These are phyloP conservation scores for Venturia oleaginea DNA, from an alignment of 2,329 filamentous ascomycete genomes.

Conservation along the genomic window DNA sequence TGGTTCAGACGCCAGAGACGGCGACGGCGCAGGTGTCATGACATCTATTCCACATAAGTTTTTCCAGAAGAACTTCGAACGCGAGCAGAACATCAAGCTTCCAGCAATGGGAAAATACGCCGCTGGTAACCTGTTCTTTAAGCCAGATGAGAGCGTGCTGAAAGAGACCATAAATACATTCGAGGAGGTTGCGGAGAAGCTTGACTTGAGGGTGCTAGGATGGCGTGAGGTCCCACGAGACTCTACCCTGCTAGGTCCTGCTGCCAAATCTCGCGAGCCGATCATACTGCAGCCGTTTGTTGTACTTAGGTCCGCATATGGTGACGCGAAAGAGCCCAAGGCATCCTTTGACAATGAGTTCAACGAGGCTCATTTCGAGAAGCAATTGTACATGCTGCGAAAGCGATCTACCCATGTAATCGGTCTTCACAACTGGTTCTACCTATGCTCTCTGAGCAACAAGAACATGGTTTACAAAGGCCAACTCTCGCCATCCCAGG, in stretches of 20 bases:
- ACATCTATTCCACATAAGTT: conserved; percentile 97
- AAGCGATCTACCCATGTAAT: conserved; percentile 94
- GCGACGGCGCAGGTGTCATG: conserved; percentile 98
- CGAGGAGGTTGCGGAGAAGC: conserved; percentile 81
- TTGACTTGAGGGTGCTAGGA: conserved; percentile 84
- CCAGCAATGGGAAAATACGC: conserved; percentile 90
- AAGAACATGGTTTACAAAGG: conserved; percentile 99
- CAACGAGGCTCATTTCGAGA: conserved; percentile 79
- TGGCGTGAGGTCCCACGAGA: conserved; percentile 95
- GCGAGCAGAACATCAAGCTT: conserved; percentile 78
- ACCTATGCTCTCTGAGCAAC: conserved; percentile 91
- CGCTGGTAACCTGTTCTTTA: conserved; percentile 96
- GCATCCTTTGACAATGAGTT: conserved; percentile 70
- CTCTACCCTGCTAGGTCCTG: conserved; percentile 84
- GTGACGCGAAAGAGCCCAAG: conserved; percentile 68
- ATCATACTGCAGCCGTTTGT: conserved; percentile 94
- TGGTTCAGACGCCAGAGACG: conserved; percentile 93
- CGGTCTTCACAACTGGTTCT: conserved; percentile 97
- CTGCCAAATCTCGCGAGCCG: conserved; percentile 87
- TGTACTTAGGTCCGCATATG: conserved; percentile 77
- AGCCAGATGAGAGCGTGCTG: conserved; percentile 83
- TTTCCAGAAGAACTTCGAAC: conserved; percentile 96
- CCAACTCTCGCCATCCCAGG: conserved; percentile 85
- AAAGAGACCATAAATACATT: conserved; percentile 87
- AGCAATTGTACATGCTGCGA: conserved; percentile 85